Conservation (phyloP, 805 yeast species). For the Nakazawaea peltata region DNA sequence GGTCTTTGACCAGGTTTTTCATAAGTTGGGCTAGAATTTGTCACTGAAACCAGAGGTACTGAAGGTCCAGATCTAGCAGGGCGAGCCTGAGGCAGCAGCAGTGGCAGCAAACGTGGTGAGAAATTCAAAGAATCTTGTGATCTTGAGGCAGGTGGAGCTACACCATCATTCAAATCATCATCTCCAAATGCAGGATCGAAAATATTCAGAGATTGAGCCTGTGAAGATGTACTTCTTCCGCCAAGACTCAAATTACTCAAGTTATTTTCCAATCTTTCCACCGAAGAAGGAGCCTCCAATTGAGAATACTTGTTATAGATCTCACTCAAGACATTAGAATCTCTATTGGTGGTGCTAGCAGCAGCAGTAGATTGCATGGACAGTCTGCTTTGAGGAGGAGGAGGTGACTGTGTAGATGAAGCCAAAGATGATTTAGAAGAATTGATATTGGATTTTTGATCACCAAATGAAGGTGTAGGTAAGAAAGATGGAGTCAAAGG, state of each 20-base stretch:
- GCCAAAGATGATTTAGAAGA: constrained; percentile 8
- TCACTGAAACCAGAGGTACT: constrained; percentile 3
- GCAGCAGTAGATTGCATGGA: constrained; percentile 3
- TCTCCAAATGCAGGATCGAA: constrained; percentile 12
- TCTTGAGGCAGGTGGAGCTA: neutral
- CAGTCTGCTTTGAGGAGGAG: constrained; percentile 3
- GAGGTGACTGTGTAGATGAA: neutral
- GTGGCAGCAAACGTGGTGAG: neutral
- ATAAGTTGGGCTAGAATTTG: constrained; percentile 2
- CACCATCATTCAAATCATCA: constrained; percentile 7
- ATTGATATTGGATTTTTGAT: neutral
- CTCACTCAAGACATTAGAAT: constrained; percentile 8
- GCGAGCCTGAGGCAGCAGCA: neutral
- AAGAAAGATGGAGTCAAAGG: constrained; percentile 10
- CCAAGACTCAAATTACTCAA: constrained; percentile 6
- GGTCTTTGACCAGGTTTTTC: constrained; percentile 17
- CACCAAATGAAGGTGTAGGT: constrained; percentile 4
- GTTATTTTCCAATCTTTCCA: neutral
- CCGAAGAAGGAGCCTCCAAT: constrained; percentile 5
- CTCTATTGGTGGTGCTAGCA: neutral
- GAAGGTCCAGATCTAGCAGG: neutral
- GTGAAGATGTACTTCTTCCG: neutral
- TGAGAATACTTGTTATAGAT: constrained; percentile 11
- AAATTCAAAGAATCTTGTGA: constrained; percentile 4
- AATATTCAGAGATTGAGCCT: constrained; percentile 1